A percentile compares a stretch with the other conserved stretches of the same genome.
Evolutionary conservation across 257 asterid species (phyloP).

Genomic region (Verbascum thapsus): DNA sequence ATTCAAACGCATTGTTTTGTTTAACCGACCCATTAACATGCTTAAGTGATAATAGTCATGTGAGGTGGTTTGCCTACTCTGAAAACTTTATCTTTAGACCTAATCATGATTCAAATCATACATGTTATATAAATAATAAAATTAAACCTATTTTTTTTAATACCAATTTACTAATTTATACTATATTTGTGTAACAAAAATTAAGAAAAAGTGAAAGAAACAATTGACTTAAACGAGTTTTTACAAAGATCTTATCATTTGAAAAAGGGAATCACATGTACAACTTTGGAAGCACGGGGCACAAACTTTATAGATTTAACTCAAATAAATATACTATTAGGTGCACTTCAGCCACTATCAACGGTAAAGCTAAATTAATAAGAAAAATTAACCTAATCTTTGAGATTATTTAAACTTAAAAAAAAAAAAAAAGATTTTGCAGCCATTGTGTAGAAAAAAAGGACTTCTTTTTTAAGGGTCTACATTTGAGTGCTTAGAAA

Average conservation of each 20-base stretch:
- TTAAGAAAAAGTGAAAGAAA: background rate
- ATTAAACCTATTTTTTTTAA: too few relatives aligned
- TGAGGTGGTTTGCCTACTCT: too few relatives aligned
- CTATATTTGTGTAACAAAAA: background rate
- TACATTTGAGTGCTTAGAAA: conserved; percentile 32
- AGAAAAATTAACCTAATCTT: conserved; percentile 13
- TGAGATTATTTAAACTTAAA: conserved; percentile 24
- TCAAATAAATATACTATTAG: conserved; percentile 12
- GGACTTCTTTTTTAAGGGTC: conserved; percentile 18
- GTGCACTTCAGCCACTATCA: conserved; percentile 39
- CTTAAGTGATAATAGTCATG: too few relatives aligned
- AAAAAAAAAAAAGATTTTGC: background rate
- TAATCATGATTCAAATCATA: too few relatives aligned
- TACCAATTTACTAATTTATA: too few relatives aligned
- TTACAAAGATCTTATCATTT: conserved; percentile 15
- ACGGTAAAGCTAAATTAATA: conserved; percentile 23
- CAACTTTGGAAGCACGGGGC: background rate
- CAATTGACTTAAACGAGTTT: background rate
- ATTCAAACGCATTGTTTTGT: too few relatives aligned
- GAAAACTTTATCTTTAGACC: too few relatives aligned
- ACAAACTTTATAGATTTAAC: conserved; percentile 29
- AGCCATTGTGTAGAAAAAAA: too few relatives aligned
- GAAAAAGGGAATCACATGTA: background rate
- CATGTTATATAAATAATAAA: too few relatives aligned
- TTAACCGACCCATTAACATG: too few relatives aligned